Evolutionary conservation across 2,329 filamentous ascomycete species (phyloP), one percentile per base, ranked within the genome.

Genomic region (Alternaria hordeiaustralica): DNA sequence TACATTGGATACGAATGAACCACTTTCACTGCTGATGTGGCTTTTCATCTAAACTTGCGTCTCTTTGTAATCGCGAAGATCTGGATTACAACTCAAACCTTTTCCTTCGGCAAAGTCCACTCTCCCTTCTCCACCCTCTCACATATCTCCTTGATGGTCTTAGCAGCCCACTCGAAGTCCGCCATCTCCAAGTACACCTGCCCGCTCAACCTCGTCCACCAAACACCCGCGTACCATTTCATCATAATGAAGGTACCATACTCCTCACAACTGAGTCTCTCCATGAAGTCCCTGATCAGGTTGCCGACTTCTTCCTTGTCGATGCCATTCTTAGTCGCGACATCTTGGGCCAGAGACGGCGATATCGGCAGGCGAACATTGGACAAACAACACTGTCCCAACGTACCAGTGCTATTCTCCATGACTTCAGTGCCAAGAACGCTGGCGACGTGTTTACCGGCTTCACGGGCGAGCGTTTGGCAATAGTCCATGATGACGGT

Each of bases 181-280:
- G 84, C 84, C 67, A 90, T 77, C 25, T 93, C 92, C n/a, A 97
- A 80, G 76, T 96, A 98, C 0, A 96, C 86, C 83, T 97, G 94
- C 13, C 88, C 92, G 75, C 91, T 94, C 51, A 97, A 74, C 53
- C 95, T 83, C 0, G 86, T 84, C 91, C 91, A 97, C 76, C 90
- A 87, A 57, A 84, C 84, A 0, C 85, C 86, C 0, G 81, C 84
- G 68, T 94, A 88, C 9, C 85, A 79, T 61, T 88, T 88, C 3
- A 92, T 75, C 1, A 89, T 84, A 55, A 96, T 80, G 72, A 93
- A 95, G 0, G 93, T 96, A 58, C 89, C 85, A 86, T 90, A 95
- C 23, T 86, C 79, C 15, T 84, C 82, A 1, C 87, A 83, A 9
- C 77, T 71, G 0, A 71, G 69, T 8, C 71, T 75, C 68, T 64